A percentile compares a stretch with the other conserved stretches of the same genome.
Evolutionary conservation across 257 asterid species (phyloP).

Genomic region (Gentiana straminea): DNA sequence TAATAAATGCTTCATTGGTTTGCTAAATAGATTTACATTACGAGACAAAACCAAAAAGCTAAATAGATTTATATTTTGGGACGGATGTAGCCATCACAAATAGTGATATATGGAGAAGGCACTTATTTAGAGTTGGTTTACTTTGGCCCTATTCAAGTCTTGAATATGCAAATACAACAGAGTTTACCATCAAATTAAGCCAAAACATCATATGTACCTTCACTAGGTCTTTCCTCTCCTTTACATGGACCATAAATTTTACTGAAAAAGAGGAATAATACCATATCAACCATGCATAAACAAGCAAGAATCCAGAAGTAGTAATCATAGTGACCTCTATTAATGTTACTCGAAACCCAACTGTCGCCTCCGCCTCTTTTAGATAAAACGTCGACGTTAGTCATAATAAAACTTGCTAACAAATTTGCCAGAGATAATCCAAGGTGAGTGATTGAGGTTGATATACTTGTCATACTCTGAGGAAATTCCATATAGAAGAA

Average conservation of each 20-base stretch:
- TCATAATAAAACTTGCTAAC: conserved; percentile 46
- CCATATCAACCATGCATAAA: conserved; percentile 34
- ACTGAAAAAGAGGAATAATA: conserved; percentile 44
- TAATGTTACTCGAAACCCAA: conserved; percentile 53
- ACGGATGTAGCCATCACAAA: too few species aligned
- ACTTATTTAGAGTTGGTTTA: too few species aligned
- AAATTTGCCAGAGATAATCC: conserved; percentile 38
- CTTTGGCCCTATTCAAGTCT: too few species aligned
- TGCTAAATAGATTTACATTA: too few species aligned
- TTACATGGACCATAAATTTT: conserved; percentile 36
- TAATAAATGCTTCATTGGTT: too few species aligned
- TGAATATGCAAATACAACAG: too few species aligned
- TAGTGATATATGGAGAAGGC: too few species aligned
- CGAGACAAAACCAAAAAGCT: too few species aligned
- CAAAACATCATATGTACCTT: neutral
- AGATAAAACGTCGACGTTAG: conserved; percentile 21
- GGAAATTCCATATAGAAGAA: conserved; percentile 62
- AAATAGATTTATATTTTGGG: too few species aligned
- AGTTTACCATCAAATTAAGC: neutral
- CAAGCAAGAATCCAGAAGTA: conserved; percentile 52
- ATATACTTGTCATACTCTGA: conserved; percentile 62
- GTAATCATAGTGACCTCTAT: conserved; percentile 59
- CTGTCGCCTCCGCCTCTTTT: conserved; percentile 37
- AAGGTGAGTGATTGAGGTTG: conserved; percentile 27
- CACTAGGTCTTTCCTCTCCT: conserved; percentile 12